Percentiles rank a stretch among this genome's conserved stretches.
These are phyloP conservation scores for Sambucus nigra DNA, from an alignment of 129 eudicot genomes.

Conservation along the genomic window DNA sequence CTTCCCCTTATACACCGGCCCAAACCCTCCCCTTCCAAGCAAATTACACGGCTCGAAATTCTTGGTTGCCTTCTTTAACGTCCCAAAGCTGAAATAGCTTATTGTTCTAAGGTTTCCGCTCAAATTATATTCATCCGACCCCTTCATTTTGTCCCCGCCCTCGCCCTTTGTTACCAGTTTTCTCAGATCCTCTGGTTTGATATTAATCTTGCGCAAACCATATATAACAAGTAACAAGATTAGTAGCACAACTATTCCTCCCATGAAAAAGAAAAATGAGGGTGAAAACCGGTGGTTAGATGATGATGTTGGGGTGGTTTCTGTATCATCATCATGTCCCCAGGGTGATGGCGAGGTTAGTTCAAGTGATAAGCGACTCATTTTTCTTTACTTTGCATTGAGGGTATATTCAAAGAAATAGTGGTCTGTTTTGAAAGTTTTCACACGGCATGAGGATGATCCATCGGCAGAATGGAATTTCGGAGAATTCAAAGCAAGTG, in stretches of 20 bases:
- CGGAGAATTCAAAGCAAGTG: too few species aligned
- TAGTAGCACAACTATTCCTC: conserved; percentile 38
- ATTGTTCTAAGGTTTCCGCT: conserved; percentile 45
- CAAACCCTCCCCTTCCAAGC: conserved; percentile 78
- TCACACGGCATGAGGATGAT: too few species aligned
- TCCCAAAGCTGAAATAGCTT: conserved; percentile 44
- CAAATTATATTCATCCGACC: too few species aligned
- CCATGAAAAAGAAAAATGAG: conserved; percentile 39
- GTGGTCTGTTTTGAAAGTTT: too few species aligned
- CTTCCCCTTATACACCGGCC: conserved; percentile 66
- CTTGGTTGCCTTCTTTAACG: conserved; percentile 54
- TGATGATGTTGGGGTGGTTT: neutral
- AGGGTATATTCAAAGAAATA: too few species aligned
- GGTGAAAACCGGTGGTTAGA: neutral
- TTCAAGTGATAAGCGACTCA: neutral
- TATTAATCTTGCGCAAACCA: conserved; percentile 25
- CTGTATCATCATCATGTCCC: neutral
- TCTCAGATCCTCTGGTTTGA: conserved; percentile 22
- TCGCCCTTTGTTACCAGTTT: conserved; percentile 17
- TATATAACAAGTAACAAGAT: conserved; percentile 32
- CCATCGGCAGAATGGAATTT: too few species aligned
- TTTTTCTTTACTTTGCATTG: too few species aligned
- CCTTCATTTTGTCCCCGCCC: conserved; percentile 46
- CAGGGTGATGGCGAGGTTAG: neutral
- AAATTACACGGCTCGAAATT: conserved; percentile 46